These are phyloP conservation scores for Populus alba DNA, from an alignment of 345 rosid species.

Conservation along the genomic window DNA sequence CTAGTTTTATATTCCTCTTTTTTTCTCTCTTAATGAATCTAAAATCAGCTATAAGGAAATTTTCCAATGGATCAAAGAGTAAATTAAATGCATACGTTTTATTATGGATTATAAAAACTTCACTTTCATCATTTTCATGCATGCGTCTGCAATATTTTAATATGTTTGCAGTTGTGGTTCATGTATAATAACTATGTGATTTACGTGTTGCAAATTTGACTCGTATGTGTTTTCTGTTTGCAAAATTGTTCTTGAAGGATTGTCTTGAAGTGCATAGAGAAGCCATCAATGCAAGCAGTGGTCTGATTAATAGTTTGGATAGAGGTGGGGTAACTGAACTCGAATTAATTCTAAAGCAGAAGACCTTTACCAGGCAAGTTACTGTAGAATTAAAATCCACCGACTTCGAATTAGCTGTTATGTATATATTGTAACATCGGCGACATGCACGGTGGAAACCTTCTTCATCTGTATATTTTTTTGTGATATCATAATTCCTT, in stretches of 20 bases:
- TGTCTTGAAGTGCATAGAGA: slow-evolving; percentile 25
- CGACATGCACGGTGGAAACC: neutral
- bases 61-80: neutral
- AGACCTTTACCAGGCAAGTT: slow-evolving; percentile 74
- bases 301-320: slow-evolving; percentile 23
- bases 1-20: neutral
- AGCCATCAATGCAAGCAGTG: slow-evolving; percentile 27
- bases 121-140: neutral
- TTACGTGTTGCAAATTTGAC: neutral
- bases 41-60: neutral
- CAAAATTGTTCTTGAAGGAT: slow-evolving; percentile 32
- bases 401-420: neutral
- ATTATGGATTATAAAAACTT: neutral
- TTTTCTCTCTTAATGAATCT: neutral
- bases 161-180: neutral
- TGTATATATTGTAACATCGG: neutral
- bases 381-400: neutral
- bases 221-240: slow-evolving; percentile 21
- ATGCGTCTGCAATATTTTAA: neutral
- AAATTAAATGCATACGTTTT: neutral
- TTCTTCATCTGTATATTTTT: neutral
- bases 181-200: neutral
- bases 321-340: slow-evolving; percentile 43
- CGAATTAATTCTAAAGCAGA: slow-evolving; percentile 58
- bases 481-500: neutral